Base-by-base conservation (phyloP, 1,139 yeast genomes). In the Sugiyamaella pinicola region DNA sequence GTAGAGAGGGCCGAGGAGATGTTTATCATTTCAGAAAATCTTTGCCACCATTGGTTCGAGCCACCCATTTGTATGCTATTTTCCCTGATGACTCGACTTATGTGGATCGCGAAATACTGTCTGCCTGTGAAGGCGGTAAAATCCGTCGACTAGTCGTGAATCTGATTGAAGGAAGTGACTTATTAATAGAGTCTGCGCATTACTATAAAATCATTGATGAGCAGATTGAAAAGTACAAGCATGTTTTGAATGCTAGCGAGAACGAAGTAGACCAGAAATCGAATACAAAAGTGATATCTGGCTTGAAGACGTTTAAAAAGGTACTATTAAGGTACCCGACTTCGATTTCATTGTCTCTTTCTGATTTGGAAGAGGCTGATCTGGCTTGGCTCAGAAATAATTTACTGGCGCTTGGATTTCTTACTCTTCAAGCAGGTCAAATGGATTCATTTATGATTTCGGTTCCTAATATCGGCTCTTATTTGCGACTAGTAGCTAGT, bases 391-490 rank as follows among this genome's bases (percentile, higher is more conserved):
- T 48, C 12, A 39, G 55, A 24, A 47, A 61, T 1, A 56, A 59
- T 5, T 68, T 85, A 38, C 74, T 84, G 0, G 65, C 68, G n/a
- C 61, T 71, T 4, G 90, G 90, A 0, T 79, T 76, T 55, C 67
- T 84, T 4, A 81, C 87, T 0, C 65, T 84, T 45, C 70, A 77
- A 40, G 77, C 80, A 42, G 80, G 79, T 50, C 75, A 77, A 15
- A 65, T 56, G 51, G 79, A 73, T 56, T 76, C 68, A 58, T 78
- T 81, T 64, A 72, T 78, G 19, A 65, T 86, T 2, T 74, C 87
- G 1, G 73, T 81, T 22, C 95, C 95, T 0, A 79, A 77, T 56
- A 76, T 85, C 62, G 95, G 86, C 2, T 74, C 80, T 0, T 80
- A 71, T 56, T 71, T 80, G 49, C 79, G 77, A 58, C 73, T 78